Conservation (phyloP, 2,329 filamentous ascomycete genomes). For the Gnomoniopsis smithogilvyi region DNA sequence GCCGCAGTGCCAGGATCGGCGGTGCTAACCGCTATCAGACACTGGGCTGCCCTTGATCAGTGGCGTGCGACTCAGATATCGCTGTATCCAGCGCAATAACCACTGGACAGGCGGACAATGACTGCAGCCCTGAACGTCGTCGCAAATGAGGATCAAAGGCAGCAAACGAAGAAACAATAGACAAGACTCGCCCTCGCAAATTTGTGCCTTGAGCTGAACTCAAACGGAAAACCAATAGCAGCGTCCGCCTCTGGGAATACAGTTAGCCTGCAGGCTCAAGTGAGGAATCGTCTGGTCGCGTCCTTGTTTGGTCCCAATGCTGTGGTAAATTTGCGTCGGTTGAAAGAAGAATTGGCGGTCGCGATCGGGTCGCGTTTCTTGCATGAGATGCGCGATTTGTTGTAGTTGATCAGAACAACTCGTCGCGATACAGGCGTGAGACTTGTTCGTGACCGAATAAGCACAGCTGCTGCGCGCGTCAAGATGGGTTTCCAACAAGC, state of each 20-base stretch:
- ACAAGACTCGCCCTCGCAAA: background rate
- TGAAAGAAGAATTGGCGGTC: background rate
- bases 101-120: background rate
- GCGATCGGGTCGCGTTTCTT: background rate
- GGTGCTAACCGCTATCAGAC: slow-evolving; percentile 15
- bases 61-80: background rate
- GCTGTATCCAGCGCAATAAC: background rate
- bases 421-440: background rate
- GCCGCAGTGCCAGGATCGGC: slow-evolving; percentile 11
- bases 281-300: background rate
- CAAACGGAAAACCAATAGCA: no score
- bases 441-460: background rate
- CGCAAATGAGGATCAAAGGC: background rate
- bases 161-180: background rate
- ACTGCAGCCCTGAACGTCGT: background rate
- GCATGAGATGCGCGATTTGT: background rate
- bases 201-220: no score
- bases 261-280: no score
- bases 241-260: no score
- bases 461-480: background rate
- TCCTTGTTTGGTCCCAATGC: background rate
- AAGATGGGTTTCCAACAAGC: background rate
- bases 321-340: background rate
- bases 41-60: background rate
- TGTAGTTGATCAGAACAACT: background rate